A percentile compares a stretch with the other conserved stretches of the same genome.
These are phyloP conservation scores for Saccharomycopsis javanensis DNA, from an alignment of 805 yeast genomes.

Conservation along the genomic window DNA sequence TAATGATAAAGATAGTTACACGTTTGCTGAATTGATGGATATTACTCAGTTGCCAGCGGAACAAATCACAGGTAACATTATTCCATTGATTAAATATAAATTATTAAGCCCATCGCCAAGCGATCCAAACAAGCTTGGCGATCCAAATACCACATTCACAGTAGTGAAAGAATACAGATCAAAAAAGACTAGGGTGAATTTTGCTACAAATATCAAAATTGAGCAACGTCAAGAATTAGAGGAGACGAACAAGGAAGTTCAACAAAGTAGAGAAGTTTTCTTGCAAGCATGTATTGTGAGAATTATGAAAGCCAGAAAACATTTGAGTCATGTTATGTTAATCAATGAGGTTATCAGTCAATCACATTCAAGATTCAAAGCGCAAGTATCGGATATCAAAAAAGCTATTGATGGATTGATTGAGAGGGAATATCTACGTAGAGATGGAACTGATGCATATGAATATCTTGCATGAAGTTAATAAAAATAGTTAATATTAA, in stretches of 20 bases:
- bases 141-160: constrained; percentile 51
- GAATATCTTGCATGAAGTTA: constrained; percentile 59
- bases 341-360: constrained; percentile 85
- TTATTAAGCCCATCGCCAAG: constrained; percentile 59
- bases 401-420: constrained; percentile 75
- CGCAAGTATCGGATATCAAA: constrained; percentile 79
- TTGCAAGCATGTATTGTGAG: constrained; percentile 91
- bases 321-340: constrained; percentile 65
- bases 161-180: constrained; percentile 77
- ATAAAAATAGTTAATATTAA: background rate
- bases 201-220: constrained; percentile 48
- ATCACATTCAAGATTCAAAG: constrained; percentile 72
- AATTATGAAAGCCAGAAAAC: constrained; percentile 90
- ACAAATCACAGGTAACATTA: constrained; percentile 63
- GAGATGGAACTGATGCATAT: constrained; percentile 64
- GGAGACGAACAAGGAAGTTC: constrained; percentile 61
- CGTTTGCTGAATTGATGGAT: constrained; percentile 51
- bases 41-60: constrained; percentile 59
- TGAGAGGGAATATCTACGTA: constrained; percentile 74
- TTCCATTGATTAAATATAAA: constrained; percentile 71
- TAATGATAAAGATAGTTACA: constrained; percentile 55
- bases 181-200: constrained; percentile 73
- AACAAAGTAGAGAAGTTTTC: constrained; percentile 71
- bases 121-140: constrained; percentile 42
- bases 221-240: constrained; percentile 60